These are phyloP conservation scores for Aspergillus vadensis DNA, from an alignment of 2,329 filamentous ascomycete genomes.

Conservation along the genomic window DNA sequence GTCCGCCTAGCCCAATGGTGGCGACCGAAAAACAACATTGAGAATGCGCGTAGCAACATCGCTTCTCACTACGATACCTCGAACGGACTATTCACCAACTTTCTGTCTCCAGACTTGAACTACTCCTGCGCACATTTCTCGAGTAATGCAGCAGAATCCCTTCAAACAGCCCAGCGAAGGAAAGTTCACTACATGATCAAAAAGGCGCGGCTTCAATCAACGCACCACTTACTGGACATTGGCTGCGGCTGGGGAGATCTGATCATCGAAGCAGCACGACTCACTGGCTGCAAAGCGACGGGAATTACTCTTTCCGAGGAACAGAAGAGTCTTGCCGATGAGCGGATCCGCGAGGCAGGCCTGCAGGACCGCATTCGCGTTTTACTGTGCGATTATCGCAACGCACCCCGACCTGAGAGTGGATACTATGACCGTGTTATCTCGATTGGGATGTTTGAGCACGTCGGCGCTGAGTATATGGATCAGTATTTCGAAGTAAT, in stretches of 20 bases:
- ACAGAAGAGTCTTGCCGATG: conserved; percentile 68
- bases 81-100: conserved; percentile 28
- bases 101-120: conserved; percentile 31
- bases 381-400: conserved; percentile 68
- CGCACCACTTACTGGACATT: conserved; percentile 73
- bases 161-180: conserved; percentile 61
- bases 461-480: conserved; percentile 68
- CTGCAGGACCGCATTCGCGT: conserved; percentile 65
- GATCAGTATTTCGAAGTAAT: conserved; percentile 68
- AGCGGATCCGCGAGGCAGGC: conserved; percentile 63
- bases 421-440: conserved; percentile 72
- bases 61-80: conserved; percentile 74
- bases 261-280: conserved; percentile 67
- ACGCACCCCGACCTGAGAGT: conserved; percentile 54
- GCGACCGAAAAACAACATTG: conserved; percentile 58
- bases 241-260: conserved; percentile 76
- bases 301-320: conserved; percentile 68
- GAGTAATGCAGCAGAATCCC: conserved; percentile 55
- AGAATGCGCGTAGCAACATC: conserved; percentile 65
- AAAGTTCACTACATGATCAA: conserved; percentile 69
- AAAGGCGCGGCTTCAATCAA: conserved; percentile 62
- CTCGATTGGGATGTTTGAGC: conserved; percentile 77
- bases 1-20: conserved; percentile 51
- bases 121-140: conserved; percentile 62
- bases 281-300: conserved; percentile 69